These are phyloP conservation scores for Hypoxylon sp. DNA, from an alignment of 2,329 filamentous ascomycete species.

Conservation along the genomic window DNA sequence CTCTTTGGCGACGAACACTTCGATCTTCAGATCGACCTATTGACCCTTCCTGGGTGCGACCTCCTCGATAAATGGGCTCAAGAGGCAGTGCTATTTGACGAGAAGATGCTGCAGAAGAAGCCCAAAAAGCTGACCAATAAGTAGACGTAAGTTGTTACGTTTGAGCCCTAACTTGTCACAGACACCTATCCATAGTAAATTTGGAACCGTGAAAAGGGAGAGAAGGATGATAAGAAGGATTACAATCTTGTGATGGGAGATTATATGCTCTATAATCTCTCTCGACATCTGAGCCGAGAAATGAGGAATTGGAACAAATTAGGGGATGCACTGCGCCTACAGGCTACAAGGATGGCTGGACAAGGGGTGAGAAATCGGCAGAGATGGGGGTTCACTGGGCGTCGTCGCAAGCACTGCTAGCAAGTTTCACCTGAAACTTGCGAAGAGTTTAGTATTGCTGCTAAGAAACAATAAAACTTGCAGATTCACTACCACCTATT, in stretches of 20 bases:
- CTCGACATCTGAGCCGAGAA: neutral
- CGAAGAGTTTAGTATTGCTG: neutral
- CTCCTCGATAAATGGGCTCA: neutral
- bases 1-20: neutral
- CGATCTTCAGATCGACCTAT: neutral
- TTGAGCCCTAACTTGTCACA: neutral
- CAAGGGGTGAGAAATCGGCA: too few relatives aligned
- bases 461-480: neutral
- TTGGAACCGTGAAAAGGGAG: neutral
- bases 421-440: too few relatives aligned
- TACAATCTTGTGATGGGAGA: neutral
- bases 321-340: too few relatives aligned
- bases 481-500: neutral
- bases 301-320: constrained; percentile 34
- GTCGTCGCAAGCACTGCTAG: too few relatives aligned
- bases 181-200: neutral
- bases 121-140: neutral
- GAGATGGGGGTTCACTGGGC: too few relatives aligned
- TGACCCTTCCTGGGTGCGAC: neutral
- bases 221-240: too few relatives aligned
- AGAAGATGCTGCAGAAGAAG: neutral
- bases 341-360: too few relatives aligned
- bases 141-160: neutral
- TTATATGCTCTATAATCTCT: neutral
- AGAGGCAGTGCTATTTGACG: neutral